Base-by-base conservation (phyloP, 2,329 filamentous ascomycete genomes). In the Periconia sp. region DNA sequence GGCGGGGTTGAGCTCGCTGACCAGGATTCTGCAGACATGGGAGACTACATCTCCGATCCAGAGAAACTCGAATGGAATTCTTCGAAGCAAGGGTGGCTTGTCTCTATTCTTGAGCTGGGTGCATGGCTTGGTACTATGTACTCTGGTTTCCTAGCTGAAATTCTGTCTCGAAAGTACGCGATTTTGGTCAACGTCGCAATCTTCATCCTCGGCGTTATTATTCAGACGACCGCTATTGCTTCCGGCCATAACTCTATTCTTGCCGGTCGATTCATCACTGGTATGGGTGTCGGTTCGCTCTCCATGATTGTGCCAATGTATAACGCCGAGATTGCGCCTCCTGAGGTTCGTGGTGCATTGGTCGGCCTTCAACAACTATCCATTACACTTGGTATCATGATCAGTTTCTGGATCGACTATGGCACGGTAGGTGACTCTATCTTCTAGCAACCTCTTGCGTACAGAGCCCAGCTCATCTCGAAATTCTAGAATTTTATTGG, bases 61-160 rank as follows among this genome's bases (percentile, higher is more conserved):
- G 50, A 54, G 21, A 58, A 46, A 0, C 47, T 66, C 3, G 46
- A 51, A 43, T 63, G 64, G 33, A 59, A 72, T 22, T 40, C 63
- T 10, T 74, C 70, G 3, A 70, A 73, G 43, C 71, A 76, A 44
- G 75, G 75, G 22, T 77, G 74, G 75, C 63, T 78, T 15, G 74
- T 73, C 1, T 77, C 86, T 2, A 89, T 89, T 51, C 80, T 91
- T 18, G 86, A 90, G 62, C 79, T 91, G 2, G 87, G 87, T 38
- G 87, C 87, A 30, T 91, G 87, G 87, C 62, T 89, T n/a, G 88
- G 88, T 25, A 82, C 85, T 0, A 68, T 92, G 3, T 75, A 86
- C 28, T 87, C 82, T 2, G 85, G 87, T 1, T 86, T 86, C 58
- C 66, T 90, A n/a, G 87, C 87, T 13, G 87, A 91, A 61, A 74